These are phyloP conservation scores for Phytophthora sojae DNA, from an alignment of 352 stramenopile genomes.

Conservation along the genomic window DNA sequence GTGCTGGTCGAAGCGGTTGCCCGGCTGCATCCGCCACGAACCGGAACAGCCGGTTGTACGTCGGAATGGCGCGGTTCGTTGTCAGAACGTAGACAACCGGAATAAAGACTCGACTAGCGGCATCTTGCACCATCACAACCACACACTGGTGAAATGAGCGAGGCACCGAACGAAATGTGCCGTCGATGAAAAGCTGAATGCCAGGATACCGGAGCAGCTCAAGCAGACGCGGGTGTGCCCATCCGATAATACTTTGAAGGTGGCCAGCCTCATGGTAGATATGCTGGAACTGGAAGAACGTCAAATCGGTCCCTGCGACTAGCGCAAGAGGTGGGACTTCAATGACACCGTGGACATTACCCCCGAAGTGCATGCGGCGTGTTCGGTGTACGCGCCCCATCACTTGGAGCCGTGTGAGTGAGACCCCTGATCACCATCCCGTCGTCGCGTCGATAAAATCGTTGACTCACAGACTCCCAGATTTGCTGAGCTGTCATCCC, in stretches of 20 bases:
- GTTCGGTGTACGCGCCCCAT: background rate
- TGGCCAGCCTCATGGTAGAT: background rate
- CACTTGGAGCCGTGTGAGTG: background rate
- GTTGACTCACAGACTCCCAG: background rate
- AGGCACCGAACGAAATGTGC: background rate
- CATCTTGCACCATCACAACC: background rate
- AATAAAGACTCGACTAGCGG: background rate
- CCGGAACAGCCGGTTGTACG: background rate
- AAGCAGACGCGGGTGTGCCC: background rate
- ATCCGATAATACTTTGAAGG: background rate
- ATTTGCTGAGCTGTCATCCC: background rate
- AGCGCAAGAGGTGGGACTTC: background rate
- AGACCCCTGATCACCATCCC: background rate
- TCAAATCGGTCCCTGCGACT: background rate
- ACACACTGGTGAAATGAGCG: constrained; percentile 4
- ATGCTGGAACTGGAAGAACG: constrained; percentile 7
- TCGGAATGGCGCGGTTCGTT: no score
- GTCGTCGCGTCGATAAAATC: background rate
- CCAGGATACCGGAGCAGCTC: background rate
- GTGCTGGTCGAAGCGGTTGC: background rate
- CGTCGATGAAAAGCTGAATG: background rate
- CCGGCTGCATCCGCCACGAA: background rate
- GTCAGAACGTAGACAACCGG: background rate
- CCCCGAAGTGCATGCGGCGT: background rate
- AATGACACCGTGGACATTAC: background rate